Evolutionary conservation across 305 asterid genomes (phyloP).

Genomic region (Fraxinus platypoda): DNA sequence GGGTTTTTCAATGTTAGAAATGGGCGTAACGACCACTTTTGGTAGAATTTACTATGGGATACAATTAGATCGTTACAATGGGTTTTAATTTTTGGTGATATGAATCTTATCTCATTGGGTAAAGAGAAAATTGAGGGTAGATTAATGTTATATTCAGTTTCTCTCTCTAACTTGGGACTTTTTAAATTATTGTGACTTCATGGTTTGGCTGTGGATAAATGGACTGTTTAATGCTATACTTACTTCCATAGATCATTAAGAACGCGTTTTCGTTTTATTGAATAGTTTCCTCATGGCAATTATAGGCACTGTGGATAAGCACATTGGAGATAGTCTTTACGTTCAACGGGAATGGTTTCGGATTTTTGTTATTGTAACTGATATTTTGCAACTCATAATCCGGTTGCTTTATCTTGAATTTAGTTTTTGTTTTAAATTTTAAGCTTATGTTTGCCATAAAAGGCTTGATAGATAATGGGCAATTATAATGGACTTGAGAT

Average conservation of each 20-base stretch:
- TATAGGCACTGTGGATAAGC: too few species aligned
- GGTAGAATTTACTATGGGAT: not conserved
- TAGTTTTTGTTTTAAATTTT: not conserved
- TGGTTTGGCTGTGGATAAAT: not conserved
- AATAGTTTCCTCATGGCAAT: not conserved
- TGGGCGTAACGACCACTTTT: not conserved
- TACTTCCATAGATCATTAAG: not conserved
- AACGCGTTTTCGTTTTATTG: not conserved
- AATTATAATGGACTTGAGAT: not conserved
- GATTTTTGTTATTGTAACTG: not conserved
- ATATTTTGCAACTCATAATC: not conserved
- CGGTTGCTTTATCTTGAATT: not conserved
- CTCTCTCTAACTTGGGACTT: not conserved
- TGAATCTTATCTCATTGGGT: not conserved
- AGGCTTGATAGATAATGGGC: not conserved
- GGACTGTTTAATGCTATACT: not conserved
- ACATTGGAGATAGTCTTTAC: too few species aligned
- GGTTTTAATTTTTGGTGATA: not conserved
- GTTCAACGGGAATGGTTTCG: not conserved
- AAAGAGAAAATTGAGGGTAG: not conserved
- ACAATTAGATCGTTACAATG: not conserved
- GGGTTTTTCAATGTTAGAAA: not conserved
- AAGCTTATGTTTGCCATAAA: too few species aligned
- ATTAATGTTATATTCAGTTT: not conserved
- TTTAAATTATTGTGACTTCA: not conserved